Percentiles rank a stretch among this genome's conserved stretches.
These are phyloP conservation scores for Gnaphalium uliginosum DNA, from an alignment of 129 eudicot genomes.

Conservation along the genomic window DNA sequence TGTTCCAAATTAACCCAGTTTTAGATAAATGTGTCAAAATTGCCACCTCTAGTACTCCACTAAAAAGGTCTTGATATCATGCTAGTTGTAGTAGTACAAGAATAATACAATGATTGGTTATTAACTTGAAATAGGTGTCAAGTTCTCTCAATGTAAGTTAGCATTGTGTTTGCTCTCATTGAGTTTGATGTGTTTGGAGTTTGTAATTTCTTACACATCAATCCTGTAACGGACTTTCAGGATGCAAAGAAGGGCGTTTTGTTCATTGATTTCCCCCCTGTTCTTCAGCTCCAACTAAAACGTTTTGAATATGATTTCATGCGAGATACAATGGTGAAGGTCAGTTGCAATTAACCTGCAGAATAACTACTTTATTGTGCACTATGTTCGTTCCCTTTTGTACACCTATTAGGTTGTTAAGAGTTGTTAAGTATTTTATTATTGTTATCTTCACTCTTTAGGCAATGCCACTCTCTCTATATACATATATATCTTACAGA, in stretches of 20 bases:
- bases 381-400: background rate
- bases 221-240: constrained; percentile 45
- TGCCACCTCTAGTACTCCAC: background rate
- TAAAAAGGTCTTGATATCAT: background rate
- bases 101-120: background rate
- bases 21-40: background rate
- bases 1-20: background rate
- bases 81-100: background rate
- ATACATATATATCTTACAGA: background rate
- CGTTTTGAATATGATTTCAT: constrained; percentile 95
- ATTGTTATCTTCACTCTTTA: background rate
- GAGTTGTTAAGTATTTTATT: background rate
- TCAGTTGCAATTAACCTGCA: constrained; percentile 35
- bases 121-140: background rate
- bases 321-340: constrained; percentile 99
- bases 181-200: constrained; percentile 10
- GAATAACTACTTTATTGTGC: constrained; percentile 2
- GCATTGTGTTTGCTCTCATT: constrained; percentile 1
- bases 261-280: constrained; percentile 95
- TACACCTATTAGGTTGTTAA: background rate
- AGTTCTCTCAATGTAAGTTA: background rate
- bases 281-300: constrained; percentile 94
- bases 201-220: constrained; percentile 11
- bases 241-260: constrained; percentile 97
- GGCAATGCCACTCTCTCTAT: constrained; percentile 10